These are phyloP conservation scores for Hypoxylon crocopeplum DNA, from an alignment of 495 filamentous ascomycete species.

Conservation along the genomic window DNA sequence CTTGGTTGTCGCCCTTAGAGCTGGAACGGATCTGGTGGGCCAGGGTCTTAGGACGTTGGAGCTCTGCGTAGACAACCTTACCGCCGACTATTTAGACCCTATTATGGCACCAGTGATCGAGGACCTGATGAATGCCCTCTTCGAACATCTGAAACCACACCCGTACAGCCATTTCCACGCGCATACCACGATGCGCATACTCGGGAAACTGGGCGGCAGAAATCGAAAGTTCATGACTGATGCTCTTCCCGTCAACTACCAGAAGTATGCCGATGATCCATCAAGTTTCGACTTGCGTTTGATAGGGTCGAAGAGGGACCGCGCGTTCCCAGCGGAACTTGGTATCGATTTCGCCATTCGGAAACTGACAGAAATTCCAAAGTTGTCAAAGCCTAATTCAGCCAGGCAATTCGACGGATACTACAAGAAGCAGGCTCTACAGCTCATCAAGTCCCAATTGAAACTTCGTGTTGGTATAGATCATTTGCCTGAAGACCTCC, in stretches of 20 bases:
- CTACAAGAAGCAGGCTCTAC: conserved; percentile 92
- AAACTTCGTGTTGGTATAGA: conserved; percentile 91
- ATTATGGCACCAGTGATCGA: conserved; percentile 99
- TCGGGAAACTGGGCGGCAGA: conserved; percentile 94
- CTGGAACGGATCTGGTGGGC: conserved; percentile 89
- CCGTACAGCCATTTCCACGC: conserved; percentile 97
- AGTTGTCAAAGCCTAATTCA: conserved; percentile 53
- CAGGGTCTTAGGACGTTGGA: conserved; percentile 94
- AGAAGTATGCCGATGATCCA: conserved; percentile 83
- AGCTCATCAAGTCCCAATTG: conserved; percentile 82
- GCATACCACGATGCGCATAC: conserved; percentile 97
- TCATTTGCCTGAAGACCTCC: conserved; percentile 86
- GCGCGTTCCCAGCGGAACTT: conserved; percentile 82
- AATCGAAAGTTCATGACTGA: conserved; percentile 95
- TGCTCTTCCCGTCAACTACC: conserved; percentile 78
- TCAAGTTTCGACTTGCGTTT: conserved; percentile 87
- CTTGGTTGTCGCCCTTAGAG: conserved; percentile 89
- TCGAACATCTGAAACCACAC: conserved; percentile 89
- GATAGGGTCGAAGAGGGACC: conserved; percentile 83
- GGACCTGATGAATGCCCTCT: conserved; percentile 94
- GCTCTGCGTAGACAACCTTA: conserved; percentile 97
- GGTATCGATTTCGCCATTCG: conserved; percentile 89
- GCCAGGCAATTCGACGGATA: conserved; percentile 77
- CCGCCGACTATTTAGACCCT: conserved; percentile 95
- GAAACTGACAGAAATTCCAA: conserved; percentile 81